Evolutionary conservation across 495 filamentous ascomycete genomes (phyloP).

Genomic region (Opeltia flavorubescens): DNA sequence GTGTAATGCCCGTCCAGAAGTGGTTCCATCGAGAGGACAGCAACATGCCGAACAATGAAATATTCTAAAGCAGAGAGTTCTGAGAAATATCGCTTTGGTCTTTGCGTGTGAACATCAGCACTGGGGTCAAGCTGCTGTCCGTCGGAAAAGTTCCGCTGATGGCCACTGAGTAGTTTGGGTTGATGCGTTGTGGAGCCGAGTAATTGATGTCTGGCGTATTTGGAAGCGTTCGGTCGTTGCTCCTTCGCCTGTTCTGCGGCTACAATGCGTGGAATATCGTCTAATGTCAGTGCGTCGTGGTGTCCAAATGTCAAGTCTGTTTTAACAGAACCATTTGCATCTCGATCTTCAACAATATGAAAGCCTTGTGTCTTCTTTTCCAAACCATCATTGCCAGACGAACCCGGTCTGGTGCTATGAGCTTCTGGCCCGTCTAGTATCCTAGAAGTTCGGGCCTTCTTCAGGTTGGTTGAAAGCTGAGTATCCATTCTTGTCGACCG

Average conservation of each 20-base stretch:
- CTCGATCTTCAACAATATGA: conserved; percentile 79
- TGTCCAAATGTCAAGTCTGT: conserved; percentile 73
- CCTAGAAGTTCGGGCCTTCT: conserved; percentile 75
- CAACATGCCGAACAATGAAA: conserved; percentile 91
- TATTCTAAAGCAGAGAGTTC: conserved; percentile 92
- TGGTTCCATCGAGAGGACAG: conserved; percentile 89
- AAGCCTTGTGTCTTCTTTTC: conserved; percentile 44
- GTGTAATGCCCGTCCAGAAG: conserved; percentile 81
- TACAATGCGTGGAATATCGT: conserved; percentile 95
- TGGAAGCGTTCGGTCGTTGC: conserved; percentile 73
- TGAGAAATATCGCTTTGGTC: conserved; percentile 77
- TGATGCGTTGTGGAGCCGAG: conserved; percentile 48
- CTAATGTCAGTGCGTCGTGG: conserved; percentile 80
- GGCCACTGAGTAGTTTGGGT: conserved; percentile 54
- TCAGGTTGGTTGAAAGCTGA: conserved; percentile 79
- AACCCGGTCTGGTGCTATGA: conserved; percentile 60
- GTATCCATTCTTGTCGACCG: conserved; percentile 89
- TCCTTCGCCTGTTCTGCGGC: conserved; percentile 90
- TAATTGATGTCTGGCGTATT: conserved; percentile 60
- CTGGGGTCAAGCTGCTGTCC: conserved; percentile 38
- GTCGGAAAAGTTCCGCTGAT: conserved; percentile 64
- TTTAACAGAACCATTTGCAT: conserved; percentile 55
- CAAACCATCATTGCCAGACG: conserved; percentile 52
- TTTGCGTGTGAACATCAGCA: conserved; percentile 35
- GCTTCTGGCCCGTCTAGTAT: conserved; percentile 89